phyloP scores from a whole-genome alignment of 1,139 yeast genomes.

The Meyerozyma guilliermondii region DNA sequence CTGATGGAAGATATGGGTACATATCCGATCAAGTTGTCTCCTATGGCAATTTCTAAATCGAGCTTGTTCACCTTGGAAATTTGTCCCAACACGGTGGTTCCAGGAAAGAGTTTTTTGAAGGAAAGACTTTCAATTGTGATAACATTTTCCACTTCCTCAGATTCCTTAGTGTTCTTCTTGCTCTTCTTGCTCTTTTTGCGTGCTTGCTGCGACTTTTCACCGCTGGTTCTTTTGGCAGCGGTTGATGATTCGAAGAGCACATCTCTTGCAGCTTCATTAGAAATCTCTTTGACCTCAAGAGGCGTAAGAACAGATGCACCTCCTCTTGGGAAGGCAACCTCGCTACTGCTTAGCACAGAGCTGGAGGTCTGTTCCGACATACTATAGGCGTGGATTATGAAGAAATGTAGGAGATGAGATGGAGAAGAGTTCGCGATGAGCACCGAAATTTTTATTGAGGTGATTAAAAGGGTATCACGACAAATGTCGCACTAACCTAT shows the following conservation, averaged over 20 bases:
- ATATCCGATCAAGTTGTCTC: conserved; percentile 81
- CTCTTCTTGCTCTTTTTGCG: conserved; percentile 15
- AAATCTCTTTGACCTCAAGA: conserved; percentile 84
- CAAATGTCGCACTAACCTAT: background rate
- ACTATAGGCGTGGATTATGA: background rate
- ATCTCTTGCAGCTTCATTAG: conserved; percentile 88
- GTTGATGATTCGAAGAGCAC: conserved; percentile 60
- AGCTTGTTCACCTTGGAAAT: conserved; percentile 53
- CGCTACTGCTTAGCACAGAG: conserved; percentile 36
- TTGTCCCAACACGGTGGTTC: conserved; percentile 75
- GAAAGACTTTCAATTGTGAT: conserved; percentile 55
- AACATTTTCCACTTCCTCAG: conserved; percentile 27
- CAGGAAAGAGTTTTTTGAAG: conserved; percentile 60
- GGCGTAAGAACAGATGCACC: conserved; percentile 85
- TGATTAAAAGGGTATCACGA: background rate
- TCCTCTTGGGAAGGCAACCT: conserved; percentile 91
- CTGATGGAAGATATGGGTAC: conserved; percentile 76
- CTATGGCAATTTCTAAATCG: conserved; percentile 66
- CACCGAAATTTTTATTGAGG: background rate
- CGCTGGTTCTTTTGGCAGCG: conserved; percentile 25
- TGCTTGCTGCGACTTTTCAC: conserved; percentile 20
- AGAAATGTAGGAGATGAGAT: background rate
- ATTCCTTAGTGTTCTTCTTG: conserved; percentile 28
- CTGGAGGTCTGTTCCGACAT: background rate
- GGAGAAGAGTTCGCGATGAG: conserved; percentile 1